Evolutionary conservation across 495 filamentous ascomycete genomes (phyloP), one percentile per base, ranked within the genome.

Genomic region (Neurospora discreta): DNA sequence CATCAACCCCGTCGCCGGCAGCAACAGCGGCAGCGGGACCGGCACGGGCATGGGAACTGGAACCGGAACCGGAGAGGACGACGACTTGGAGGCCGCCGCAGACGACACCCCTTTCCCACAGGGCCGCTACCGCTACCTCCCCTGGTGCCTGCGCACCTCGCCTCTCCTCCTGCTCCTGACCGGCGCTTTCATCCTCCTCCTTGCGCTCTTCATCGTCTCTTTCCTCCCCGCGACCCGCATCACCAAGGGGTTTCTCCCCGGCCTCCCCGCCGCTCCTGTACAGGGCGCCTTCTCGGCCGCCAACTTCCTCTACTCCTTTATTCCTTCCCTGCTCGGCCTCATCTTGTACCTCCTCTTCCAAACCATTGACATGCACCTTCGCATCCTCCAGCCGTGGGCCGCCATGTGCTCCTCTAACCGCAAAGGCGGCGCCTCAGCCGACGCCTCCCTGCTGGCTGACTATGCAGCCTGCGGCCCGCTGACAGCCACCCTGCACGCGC

Each of bases 301-400:
- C 67, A 91, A 96, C 80, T 97, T 97, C 83, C 81, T 96, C 69
- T 97, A 92, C 84, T 90, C 89, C 78, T 95, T 97, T 78, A 74
- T 97, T 69, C 94, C 94, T 0, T 88, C 90, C 1, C 71, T 93
- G 2, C 84, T 96, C 18, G 94, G 91, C 26, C 90, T 91, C 75
- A 71, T 93, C 36, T 80, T 94, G 33, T 94, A 92, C 81, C 90
- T 97, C 60, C 82, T 86, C 71, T 92, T 91, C 83, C 91, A 94
- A 73, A 84, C 90, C 15, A 85, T 97, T 72, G 93, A 96, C 79
- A 83, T 89, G 71, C 88, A 88, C 75, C 84, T 94, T 75, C 90
- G 93, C 68, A 86, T 91, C 39, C 82, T 97, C 6, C 86, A 91
- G 74, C 92, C 93, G 3, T 97, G 90, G 84, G 89, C 87, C 58